Percentiles rank a stretch among this genome's conserved stretches.
Conservation (phyloP, 1,284 basidiomycete genomes). For the Microbotryum lychnidis-dioicae region DNA sequence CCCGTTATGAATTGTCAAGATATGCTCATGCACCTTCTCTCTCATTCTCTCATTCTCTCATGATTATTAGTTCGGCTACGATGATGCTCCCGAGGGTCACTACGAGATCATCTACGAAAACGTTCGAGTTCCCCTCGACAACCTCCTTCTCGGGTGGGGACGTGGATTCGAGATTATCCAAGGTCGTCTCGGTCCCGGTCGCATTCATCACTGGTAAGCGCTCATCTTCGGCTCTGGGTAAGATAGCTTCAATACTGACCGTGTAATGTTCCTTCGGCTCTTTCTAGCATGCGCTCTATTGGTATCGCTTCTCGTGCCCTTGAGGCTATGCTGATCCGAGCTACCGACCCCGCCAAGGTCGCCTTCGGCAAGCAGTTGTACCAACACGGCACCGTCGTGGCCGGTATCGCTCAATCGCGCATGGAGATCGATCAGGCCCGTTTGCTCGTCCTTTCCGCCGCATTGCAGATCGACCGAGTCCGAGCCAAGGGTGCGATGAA, state of each 20-base stretch:
- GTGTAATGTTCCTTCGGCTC: too few species aligned
- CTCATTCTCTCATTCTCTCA: too few species aligned
- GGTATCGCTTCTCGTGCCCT: constrained; percentile 78
- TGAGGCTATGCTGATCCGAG: constrained; percentile 81
- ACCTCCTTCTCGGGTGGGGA: constrained; percentile 87
- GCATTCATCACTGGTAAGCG: constrained; percentile 77
- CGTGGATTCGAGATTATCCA: constrained; percentile 72
- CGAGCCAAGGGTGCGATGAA: constrained; percentile 90
- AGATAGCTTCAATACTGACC: too few species aligned
- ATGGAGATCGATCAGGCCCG: constrained; percentile 86
- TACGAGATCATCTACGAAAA: constrained; percentile 92
- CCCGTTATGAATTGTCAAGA: background rate
- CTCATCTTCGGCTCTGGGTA: background rate
- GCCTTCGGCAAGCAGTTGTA: constrained; percentile 89
- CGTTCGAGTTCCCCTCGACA: constrained; percentile 73
- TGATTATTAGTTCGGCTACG: constrained; percentile 60
- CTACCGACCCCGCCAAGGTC: constrained; percentile 79
- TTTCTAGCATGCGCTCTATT: constrained; percentile 72
- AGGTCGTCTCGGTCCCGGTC: constrained; percentile 90
- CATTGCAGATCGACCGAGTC: constrained; percentile 82
- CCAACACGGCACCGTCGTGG: constrained; percentile 84
- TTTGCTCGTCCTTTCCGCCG: constrained; percentile 82
- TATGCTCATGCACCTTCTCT: background rate
- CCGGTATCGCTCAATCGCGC: constrained; percentile 81
- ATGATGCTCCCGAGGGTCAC: constrained; percentile 77